phyloP scores from a whole-genome alignment of 1,284 basidiomycete genomes.

The Hypsizygus ulmarius region DNA sequence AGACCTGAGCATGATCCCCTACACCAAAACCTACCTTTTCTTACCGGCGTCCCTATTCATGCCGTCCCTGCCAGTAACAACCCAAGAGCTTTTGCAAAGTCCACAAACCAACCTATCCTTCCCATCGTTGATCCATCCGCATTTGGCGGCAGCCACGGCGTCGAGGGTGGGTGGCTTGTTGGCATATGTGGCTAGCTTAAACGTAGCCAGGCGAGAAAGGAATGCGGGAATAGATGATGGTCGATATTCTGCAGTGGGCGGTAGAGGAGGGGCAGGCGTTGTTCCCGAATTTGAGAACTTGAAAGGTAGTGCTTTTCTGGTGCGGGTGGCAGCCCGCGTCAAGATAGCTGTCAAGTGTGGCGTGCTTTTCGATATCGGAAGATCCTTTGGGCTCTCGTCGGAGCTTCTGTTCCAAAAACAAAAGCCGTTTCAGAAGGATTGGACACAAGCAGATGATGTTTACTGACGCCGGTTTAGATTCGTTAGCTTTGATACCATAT shows the following conservation, averaged over 20 bases:
- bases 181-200: slow-evolving; percentile 72
- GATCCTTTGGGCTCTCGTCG: slow-evolving; percentile 27
- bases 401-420: slow-evolving; percentile 2
- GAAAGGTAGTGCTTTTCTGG: slow-evolving; percentile 49
- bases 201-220: slow-evolving; percentile 68
- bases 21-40: slow-evolving; percentile 32
- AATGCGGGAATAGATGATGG: slow-evolving; percentile 74
- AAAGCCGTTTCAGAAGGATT: not conserved
- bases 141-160: slow-evolving; percentile 72
- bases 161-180: slow-evolving; percentile 72
- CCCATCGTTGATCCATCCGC: slow-evolving; percentile 76
- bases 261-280: slow-evolving; percentile 29
- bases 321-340: slow-evolving; percentile 56
- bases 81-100: slow-evolving; percentile 69
- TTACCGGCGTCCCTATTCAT: slow-evolving; percentile 73
- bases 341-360: slow-evolving; percentile 69
- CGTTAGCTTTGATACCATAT: slow-evolving; percentile 62
- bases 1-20: slow-evolving; percentile 14
- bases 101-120: slow-evolving; percentile 73
- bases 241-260: slow-evolving; percentile 60
- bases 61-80: slow-evolving; percentile 60
- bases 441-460: not conserved
- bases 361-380: slow-evolving; percentile 44
- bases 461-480: slow-evolving; percentile 41
- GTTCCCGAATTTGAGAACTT: slow-evolving; percentile 28